Base-by-base conservation (phyloP, 169 alveolate species). In the Cryptosporidium viatorum region DNA sequence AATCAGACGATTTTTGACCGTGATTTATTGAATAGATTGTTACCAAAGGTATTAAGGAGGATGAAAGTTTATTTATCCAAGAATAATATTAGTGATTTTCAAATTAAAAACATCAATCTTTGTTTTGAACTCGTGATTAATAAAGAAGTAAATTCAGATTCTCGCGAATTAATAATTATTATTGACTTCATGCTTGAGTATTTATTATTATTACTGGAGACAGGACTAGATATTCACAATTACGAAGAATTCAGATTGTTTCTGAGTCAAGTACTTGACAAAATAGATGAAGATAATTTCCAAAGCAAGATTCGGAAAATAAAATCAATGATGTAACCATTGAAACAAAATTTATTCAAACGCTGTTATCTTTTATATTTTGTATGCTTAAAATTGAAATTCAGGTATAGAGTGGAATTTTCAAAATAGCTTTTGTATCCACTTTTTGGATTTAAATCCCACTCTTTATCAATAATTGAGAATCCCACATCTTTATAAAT, bases 401-500 rank as follows among this genome's bases (percentile, higher is more conserved):
- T 80, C 62, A 80, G 62, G 50, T 80, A 41, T 41, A 80, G 45
- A 7, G 89, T 80, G 2, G 69, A 74, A 43, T 80, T 80, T 39
- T 80, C 89, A 41, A 80, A 80, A 41, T 18, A 62, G 45, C 75
- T 80, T 65, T 59, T 80, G 29, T 39, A 80, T 7, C 89, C 89
- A 45, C 35, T 60, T 62, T 65, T 80, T 18, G 89, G 45, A 31
- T 80, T 80, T n/a, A 45, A 59, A 31, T 80, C 89, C 89, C 89
- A 80, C 50, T 80, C 89, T 62, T 39, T 80, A 73, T 80, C 89
- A 62, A 80, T 62, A 12, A 80, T 80, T 26, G 89, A 80, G 45
- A 80, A 80, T 8, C 67, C 89, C 1, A 80, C 70, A 39, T 80
- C 89, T 37, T 80, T 80, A 29, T 80, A 80, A 9, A 60, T 80